Percentiles rank a stretch among this genome's conserved stretches.
phyloP scores from a whole-genome alignment of 1,284 basidiomycete genomes.

The Pseudozyma sp. region DNA sequence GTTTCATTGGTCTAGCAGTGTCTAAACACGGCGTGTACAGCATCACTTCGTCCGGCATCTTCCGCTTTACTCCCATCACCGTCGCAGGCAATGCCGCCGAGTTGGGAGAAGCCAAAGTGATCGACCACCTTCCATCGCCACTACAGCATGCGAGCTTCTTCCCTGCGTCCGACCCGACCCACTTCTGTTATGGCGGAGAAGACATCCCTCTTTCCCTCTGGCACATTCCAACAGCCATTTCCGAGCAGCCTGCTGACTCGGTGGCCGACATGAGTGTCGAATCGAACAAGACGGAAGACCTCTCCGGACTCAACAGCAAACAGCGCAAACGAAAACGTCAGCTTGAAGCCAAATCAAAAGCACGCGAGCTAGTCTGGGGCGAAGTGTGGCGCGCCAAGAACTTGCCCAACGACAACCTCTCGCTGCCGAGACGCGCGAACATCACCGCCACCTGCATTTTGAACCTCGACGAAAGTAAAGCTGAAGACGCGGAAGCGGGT shows the following conservation, averaged over 20 bases:
- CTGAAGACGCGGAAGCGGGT: background rate
- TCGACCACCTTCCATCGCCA: slow-evolving; percentile 50
- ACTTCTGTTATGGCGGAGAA: slow-evolving; percentile 59
- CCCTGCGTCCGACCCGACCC: slow-evolving; percentile 45
- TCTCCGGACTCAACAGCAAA: slow-evolving; percentile 41
- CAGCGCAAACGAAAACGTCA: slow-evolving; percentile 56
- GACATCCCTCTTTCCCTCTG: slow-evolving; percentile 60
- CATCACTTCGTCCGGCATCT: slow-evolving; percentile 49
- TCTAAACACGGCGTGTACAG: slow-evolving; percentile 43
- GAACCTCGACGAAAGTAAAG: background rate
- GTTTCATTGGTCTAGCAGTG: slow-evolving; percentile 57
- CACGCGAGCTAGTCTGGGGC: slow-evolving; percentile 54
- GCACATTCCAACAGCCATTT: slow-evolving; percentile 40
- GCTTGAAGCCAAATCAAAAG: slow-evolving; percentile 49
- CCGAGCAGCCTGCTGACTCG: slow-evolving; percentile 25
- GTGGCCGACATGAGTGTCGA: slow-evolving; percentile 35
- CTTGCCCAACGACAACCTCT: slow-evolving; percentile 58
- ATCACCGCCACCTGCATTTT: slow-evolving; percentile 51
- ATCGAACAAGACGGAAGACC: slow-evolving; percentile 22
- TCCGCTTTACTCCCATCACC: slow-evolving; percentile 42
- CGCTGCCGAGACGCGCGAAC: slow-evolving; percentile 51
- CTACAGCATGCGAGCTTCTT: slow-evolving; percentile 52
- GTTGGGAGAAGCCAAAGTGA: slow-evolving; percentile 14
- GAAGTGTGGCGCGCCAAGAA: slow-evolving; percentile 63
- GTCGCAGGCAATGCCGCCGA: slow-evolving; percentile 1